Conservation (phyloP, 208 protist genomes). For the Trypanosoma grayi region DNA sequence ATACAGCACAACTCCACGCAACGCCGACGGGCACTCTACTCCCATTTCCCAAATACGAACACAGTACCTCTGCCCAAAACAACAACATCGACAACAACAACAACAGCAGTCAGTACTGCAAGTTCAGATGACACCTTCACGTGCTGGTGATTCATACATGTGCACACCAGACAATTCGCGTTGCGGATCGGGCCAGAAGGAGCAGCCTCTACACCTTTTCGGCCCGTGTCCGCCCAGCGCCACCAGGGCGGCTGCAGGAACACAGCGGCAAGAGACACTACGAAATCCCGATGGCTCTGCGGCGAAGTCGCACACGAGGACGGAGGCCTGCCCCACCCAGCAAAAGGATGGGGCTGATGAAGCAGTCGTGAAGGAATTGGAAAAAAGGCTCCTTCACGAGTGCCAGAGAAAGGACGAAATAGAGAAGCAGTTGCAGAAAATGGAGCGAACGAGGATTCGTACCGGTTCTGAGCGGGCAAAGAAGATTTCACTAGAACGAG, state of each 20-base stretch:
- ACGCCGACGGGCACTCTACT: neutral
- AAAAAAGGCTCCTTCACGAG: conserved; percentile 49
- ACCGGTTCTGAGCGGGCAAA: conserved; percentile 47
- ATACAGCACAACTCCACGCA: conserved; percentile 3
- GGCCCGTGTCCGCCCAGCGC: too few species aligned
- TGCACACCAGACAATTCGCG: too few species aligned
- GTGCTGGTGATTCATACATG: too few species aligned
- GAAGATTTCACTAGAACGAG: conserved; percentile 40
- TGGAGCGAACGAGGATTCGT: conserved; percentile 50
- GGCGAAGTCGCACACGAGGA: neutral
- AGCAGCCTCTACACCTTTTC: too few species aligned
- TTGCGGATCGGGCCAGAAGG: too few species aligned
- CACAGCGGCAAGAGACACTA: too few species aligned
- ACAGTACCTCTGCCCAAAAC: too few species aligned
- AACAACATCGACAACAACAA: too few species aligned
- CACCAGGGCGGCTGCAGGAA: too few species aligned
- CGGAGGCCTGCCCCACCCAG: neutral
- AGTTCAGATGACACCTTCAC: too few species aligned
- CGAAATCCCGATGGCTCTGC: too few species aligned
- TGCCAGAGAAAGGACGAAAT: conserved; percentile 58
- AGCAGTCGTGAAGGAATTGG: conserved; percentile 38
- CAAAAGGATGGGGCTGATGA: neutral
- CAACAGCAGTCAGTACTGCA: too few species aligned
- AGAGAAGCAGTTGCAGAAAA: conserved; percentile 43
- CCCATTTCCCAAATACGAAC: neutral